Evolutionary conservation across 257 asterid species (phyloP).

Genomic region (Solanum peruvianum): DNA sequence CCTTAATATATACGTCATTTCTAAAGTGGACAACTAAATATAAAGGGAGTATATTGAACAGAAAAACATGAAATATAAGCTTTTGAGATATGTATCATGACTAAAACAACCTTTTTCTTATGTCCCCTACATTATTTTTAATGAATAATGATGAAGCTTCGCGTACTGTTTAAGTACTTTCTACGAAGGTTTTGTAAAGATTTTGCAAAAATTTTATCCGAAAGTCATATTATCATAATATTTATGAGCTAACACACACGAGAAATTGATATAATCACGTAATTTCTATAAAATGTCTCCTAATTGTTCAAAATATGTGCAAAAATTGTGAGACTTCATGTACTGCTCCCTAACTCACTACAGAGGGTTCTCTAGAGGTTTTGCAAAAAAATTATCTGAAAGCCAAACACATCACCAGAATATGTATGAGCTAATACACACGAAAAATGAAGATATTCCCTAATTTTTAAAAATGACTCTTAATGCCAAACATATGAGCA

Average conservation of each 20-base stretch:
- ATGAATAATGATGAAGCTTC: background rate
- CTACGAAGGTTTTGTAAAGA: background rate
- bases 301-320: background rate
- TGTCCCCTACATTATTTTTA: background rate
- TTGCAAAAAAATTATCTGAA: too few relatives aligned
- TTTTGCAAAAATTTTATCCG: background rate
- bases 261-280: too few relatives aligned
- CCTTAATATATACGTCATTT: too few relatives aligned
- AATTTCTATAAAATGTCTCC: background rate
- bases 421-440: background rate
- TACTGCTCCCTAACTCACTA: background rate
- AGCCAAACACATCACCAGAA: too few relatives aligned
- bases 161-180: background rate
- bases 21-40: too few relatives aligned
- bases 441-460: too few relatives aligned
- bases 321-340: background rate
- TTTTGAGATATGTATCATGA: background rate
- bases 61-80: background rate
- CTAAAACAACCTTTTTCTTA: background rate
- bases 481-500: background rate
- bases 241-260: background rate
- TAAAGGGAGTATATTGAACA: background rate
- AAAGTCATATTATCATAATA: background rate
- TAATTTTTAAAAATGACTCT: background rate
- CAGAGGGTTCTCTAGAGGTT: background rate